These are phyloP conservation scores for Brettanomyces nanus DNA, from an alignment of 805 yeast genomes.

Conservation along the genomic window DNA sequence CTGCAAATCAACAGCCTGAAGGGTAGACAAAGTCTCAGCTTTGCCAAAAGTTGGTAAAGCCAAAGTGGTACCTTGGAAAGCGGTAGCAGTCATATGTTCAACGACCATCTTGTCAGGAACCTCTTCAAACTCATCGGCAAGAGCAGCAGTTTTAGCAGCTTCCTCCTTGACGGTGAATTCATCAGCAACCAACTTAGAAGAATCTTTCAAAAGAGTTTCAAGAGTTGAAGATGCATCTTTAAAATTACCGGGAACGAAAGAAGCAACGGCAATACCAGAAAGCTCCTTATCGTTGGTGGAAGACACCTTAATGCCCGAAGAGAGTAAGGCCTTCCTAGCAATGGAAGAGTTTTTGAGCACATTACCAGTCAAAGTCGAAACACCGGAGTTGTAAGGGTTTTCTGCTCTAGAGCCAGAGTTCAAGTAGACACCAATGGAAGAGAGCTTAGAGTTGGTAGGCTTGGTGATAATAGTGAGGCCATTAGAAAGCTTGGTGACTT, in stretches of 20 bases:
- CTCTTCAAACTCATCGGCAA: slow-evolving; percentile 50
- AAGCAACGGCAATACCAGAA: slow-evolving; percentile 52
- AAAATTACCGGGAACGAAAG: slow-evolving; percentile 50
- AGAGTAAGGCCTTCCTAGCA: slow-evolving; percentile 27
- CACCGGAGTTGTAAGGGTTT: slow-evolving; percentile 77
- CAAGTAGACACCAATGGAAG: slow-evolving; percentile 62
- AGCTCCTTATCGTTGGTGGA: slow-evolving; percentile 54
- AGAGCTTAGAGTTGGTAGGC: slow-evolving; percentile 42
- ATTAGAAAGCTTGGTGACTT: slow-evolving; percentile 63
- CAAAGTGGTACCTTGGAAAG: slow-evolving; percentile 79
- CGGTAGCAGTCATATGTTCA: slow-evolving; percentile 75
- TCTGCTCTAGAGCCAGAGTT: slow-evolving; percentile 79
- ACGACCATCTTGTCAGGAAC: slow-evolving; percentile 47
- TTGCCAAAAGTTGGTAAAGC: slow-evolving; percentile 76
- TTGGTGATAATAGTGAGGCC: slow-evolving; percentile 72
- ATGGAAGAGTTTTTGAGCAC: slow-evolving; percentile 32
- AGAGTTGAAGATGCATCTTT: slow-evolving; percentile 45
- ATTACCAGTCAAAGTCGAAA: slow-evolving; percentile 54
- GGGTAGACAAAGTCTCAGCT: slow-evolving; percentile 48
- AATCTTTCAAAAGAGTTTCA: slow-evolving; percentile 32
- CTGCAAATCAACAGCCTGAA: slow-evolving; percentile 51
- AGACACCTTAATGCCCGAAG: slow-evolving; percentile 49
- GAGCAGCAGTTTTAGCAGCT: slow-evolving; percentile 36
- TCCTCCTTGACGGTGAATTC: slow-evolving; percentile 29
- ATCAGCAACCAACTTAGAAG: slow-evolving; percentile 32